Evolutionary conservation across 176 grass and related monocot genomes (phyloP).

Genomic region (Guadua angustifolia): DNA sequence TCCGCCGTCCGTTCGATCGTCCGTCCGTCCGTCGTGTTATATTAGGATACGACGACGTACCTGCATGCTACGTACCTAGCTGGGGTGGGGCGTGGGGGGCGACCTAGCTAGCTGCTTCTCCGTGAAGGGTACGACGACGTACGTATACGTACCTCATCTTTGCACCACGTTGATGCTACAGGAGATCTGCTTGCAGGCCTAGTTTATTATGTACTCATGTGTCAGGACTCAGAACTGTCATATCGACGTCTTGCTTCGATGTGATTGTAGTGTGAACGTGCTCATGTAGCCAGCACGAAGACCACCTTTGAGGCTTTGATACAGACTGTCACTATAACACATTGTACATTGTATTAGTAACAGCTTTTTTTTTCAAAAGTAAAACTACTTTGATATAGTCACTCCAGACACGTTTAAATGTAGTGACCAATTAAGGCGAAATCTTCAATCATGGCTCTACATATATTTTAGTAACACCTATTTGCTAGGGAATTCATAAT

Average conservation of each 20-base stretch:
- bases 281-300: no score
- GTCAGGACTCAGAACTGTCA: no score
- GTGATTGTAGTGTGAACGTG: constrained; percentile 1
- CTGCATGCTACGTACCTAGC: neutral
- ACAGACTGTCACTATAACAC: no score
- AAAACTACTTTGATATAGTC: no score
- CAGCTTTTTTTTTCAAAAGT: no score
- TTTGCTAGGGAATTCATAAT: neutral
- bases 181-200: neutral
- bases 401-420: no score
- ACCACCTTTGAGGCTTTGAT: no score
- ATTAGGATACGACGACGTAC: neutral
- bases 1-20: neutral
- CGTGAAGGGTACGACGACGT: constrained; percentile 4
- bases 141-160: neutral
- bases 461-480: no score
- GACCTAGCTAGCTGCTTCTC: neutral
- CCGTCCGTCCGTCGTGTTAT: constrained; percentile 13
- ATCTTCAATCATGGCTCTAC: no score
- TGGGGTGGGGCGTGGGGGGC: neutral
- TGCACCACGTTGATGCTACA: neutral
- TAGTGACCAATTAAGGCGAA: no score
- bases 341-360: no score
- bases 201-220: neutral
- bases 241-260: neutral